A percentile compares a stretch with the other conserved stretches of the same genome.
Conservation (phyloP, 2,329 filamentous ascomycete species). For the Ophiostoma sp. region DNA sequence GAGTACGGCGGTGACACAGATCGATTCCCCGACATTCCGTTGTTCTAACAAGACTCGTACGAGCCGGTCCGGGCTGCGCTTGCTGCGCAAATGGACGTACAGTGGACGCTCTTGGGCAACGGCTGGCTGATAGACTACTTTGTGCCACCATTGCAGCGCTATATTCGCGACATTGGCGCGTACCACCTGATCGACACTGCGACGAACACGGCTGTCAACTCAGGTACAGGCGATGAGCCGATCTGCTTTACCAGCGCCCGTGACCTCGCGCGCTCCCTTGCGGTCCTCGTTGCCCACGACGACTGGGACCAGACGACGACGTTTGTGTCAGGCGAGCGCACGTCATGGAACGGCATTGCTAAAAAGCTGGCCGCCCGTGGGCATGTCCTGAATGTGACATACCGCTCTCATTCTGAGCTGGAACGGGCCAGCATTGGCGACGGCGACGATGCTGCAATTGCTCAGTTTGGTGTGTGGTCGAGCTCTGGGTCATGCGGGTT, state of each 20-base stretch:
- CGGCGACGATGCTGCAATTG: neutral
- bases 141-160: slow-evolving; percentile 14
- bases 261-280: slow-evolving; percentile 16
- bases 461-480: slow-evolving; percentile 16
- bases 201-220: neutral
- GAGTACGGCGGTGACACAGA: slow-evolving; percentile 17
- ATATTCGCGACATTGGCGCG: slow-evolving; percentile 17
- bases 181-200: slow-evolving; percentile 11
- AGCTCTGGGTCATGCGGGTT: slow-evolving; percentile 11
- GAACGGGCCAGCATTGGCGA: neutral
- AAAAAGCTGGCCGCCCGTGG: neutral
- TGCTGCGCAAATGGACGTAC: slow-evolving; percentile 15
- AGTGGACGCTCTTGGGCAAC: slow-evolving; percentile 16
- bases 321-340: slow-evolving; percentile 14
- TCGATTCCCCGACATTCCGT: slow-evolving; percentile 9
- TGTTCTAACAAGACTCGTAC: slow-evolving; percentile 9
- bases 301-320: slow-evolving; percentile 15
- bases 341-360: slow-evolving; percentile 17
- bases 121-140: slow-evolving; percentile 24
- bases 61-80: slow-evolving; percentile 17
- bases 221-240: slow-evolving; percentile 17
- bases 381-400: neutral
- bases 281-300: neutral
- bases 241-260: slow-evolving; percentile 17
- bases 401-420: neutral